Base-by-base conservation (phyloP, 2,329 filamentous ascomycete species). In the Colletotrichum spaethianum region DNA sequence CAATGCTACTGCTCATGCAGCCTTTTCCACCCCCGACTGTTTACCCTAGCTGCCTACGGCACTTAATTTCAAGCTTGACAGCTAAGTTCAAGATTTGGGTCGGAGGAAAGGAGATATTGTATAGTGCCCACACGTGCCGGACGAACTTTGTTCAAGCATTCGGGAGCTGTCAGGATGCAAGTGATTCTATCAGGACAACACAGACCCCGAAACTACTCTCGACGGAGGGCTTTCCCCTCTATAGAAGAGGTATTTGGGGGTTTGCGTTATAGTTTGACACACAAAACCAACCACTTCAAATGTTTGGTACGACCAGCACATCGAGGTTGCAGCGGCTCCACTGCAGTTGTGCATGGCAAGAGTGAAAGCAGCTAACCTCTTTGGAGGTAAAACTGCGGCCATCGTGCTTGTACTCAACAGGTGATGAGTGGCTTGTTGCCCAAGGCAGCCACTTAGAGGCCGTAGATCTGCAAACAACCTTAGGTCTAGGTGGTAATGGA, bases 61-160 rank as follows among this genome's bases (percentile, higher is more conserved):
- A 44, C 23, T 42, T 42, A 11, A 44, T 1, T 20, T 62, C 44
- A 33, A 11, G 26, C n/a, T 36, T 50, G 26, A 33, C n/a, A 40
- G 16, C 33, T 28, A 44, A 23, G n/a, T 28, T 52, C 31, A 11
- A 18, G 28, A 55, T 55, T 28, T 44, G 31, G 55, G 28, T 65
- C 66, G 70, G 66, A 46, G 50, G 31, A 72, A 70, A 70, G 66
- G 66, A 56, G 28, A 55, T 50, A 61, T 46, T 23, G 7, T 48
- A 66, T 38, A 53, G 28, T 65, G 40, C 40, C 20, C 31, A 12
- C 70, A 72, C 53, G 59, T 60, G 66, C 60, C 66, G 66, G 60
- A 6, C 70, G 65, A 65, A 70, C 20, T 44, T 36, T 44, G 66
- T 38, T 31, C 28, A 11, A 26, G 26, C 23, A 20, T 16, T 4